A percentile compares a stretch with the other conserved stretches of the same genome.
phyloP scores from a whole-genome alignment of 2,329 filamentous ascomycete species.

The Zalaria sp. region DNA sequence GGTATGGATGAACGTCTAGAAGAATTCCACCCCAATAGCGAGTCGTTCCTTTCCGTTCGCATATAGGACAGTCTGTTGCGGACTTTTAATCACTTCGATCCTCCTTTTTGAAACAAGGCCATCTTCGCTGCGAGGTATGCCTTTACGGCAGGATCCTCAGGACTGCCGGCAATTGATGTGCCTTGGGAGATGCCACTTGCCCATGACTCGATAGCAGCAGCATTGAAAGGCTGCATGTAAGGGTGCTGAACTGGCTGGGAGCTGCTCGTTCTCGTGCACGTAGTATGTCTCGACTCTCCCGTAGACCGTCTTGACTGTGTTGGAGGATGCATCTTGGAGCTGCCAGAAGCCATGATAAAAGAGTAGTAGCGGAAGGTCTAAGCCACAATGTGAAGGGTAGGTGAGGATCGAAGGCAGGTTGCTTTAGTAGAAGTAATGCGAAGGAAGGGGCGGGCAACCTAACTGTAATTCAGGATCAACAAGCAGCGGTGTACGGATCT shows the following conservation, averaged over 20 bases:
- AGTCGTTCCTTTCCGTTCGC: not conserved
- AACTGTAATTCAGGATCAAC: too few species aligned
- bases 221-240: constrained; percentile 4
- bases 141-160: constrained; percentile 14
- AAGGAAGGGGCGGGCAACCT: too few species aligned
- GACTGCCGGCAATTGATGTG: not conserved
- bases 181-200: constrained; percentile 4
- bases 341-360: not conserved
- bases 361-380: too few species aligned
- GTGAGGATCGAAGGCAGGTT: not conserved
- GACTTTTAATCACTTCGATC: not conserved
- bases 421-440: too few species aligned
- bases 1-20: too few species aligned
- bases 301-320: not conserved
- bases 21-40: too few species aligned
- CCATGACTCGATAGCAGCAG: constrained; percentile 7
- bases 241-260: not conserved
- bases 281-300: not conserved
- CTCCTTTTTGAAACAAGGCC: constrained; percentile 15
- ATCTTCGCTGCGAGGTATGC: constrained; percentile 21
- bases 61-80: constrained; percentile 1
- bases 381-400: not conserved
- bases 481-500: too few species aligned
- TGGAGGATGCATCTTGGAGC: not conserved
- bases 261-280: not conserved